These are phyloP conservation scores for Mollisiaceae sp. DNA, from an alignment of 2,329 filamentous ascomycete genomes.

Conservation along the genomic window DNA sequence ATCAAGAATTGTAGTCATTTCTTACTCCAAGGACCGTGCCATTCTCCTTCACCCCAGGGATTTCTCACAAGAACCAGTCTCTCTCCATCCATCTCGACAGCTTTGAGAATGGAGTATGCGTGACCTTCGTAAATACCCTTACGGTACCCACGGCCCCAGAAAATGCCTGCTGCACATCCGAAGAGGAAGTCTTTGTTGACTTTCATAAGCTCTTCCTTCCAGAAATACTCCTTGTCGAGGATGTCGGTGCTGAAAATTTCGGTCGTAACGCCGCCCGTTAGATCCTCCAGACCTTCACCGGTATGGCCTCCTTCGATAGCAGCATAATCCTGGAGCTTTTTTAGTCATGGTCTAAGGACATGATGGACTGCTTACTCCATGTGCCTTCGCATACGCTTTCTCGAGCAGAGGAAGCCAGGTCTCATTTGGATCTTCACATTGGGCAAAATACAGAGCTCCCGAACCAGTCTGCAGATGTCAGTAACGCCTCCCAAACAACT, in stretches of 20 bases:
- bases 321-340: constrained; percentile 57
- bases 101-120: constrained; percentile 63
- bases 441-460: constrained; percentile 78
- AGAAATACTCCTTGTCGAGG: constrained; percentile 80
- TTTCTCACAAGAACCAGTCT: constrained; percentile 59
- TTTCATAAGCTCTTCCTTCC: constrained; percentile 78
- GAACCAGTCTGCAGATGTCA: constrained; percentile 56
- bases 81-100: constrained; percentile 56
- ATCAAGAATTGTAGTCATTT: background rate
- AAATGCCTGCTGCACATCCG: constrained; percentile 60
- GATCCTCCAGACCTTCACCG: constrained; percentile 62
- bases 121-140: constrained; percentile 62
- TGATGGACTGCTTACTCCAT: constrained; percentile 52
- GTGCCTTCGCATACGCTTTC: constrained; percentile 84
- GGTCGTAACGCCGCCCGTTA: constrained; percentile 72
- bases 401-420: constrained; percentile 83
- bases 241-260: constrained; percentile 73
- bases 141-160: constrained; percentile 47
- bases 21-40: constrained; percentile 59
- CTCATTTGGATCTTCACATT: constrained; percentile 76
- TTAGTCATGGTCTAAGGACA: background rate
- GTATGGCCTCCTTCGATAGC: constrained; percentile 74
- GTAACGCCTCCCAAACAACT: background rate
- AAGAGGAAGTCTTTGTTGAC: constrained; percentile 84
- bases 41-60: constrained; percentile 64